Conservation (phyloP, 83 land plant genomes). For the Larix sibirica region DNA sequence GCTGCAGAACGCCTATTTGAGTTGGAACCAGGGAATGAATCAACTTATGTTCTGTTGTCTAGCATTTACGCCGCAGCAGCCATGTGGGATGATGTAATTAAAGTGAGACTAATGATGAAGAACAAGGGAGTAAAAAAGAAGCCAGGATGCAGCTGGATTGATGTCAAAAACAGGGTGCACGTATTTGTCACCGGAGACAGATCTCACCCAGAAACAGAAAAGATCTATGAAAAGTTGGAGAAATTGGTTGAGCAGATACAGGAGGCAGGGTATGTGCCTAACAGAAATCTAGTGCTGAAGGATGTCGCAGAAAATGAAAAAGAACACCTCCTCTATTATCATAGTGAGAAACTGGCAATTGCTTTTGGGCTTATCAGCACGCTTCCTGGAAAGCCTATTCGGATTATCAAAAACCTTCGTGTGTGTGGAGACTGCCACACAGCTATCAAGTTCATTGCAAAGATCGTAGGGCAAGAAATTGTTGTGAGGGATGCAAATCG, state of each 20-base stretch:
- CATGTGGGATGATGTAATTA: constrained; percentile 10
- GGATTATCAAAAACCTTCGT: constrained; percentile 7
- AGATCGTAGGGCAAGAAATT: constrained; percentile 6
- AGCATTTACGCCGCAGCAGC: constrained; percentile 12
- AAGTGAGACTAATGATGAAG: background rate
- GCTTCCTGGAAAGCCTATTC: background rate
- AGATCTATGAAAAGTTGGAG: constrained; percentile 7
- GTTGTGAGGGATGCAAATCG: constrained; percentile 15
- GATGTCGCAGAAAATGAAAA: constrained; percentile 12
- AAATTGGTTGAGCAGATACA: background rate
- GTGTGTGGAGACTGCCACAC: constrained; percentile 15
- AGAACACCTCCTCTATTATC: background rate
- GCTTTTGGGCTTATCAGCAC: constrained; percentile 14
- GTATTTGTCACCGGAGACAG: background rate
- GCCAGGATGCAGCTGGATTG: constrained; percentile 6
- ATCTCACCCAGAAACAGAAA: constrained; percentile 1
- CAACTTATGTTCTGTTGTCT: constrained; percentile 20
- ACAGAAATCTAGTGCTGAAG: background rate
- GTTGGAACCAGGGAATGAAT: constrained; percentile 14
- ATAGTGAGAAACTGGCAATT: constrained; percentile 17
- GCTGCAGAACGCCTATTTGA: constrained; percentile 37
- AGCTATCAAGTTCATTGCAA: constrained; percentile 6
- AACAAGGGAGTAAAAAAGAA: constrained; percentile 5
- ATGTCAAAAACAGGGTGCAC: background rate
- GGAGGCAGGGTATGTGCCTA: background rate